A percentile compares a stretch with the other conserved stretches of the same genome.
These are phyloP conservation scores for Sclerotinia nivalis DNA, from an alignment of 2,329 filamentous ascomycete species.

Conservation along the genomic window DNA sequence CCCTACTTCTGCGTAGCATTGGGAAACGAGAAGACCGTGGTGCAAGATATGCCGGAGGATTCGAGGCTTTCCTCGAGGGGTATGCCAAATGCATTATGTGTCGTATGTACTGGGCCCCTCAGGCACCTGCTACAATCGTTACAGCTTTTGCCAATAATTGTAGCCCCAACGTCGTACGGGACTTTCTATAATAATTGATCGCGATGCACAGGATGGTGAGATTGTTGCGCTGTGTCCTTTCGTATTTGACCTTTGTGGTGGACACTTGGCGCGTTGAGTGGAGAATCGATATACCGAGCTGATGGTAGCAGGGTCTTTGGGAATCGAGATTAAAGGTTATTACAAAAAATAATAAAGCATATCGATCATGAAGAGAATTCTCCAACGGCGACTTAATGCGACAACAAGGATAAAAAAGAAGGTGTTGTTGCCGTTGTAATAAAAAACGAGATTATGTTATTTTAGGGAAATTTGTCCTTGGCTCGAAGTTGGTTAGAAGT, in stretches of 20 bases:
- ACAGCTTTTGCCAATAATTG: constrained; percentile 21
- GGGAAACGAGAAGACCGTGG: constrained; percentile 58
- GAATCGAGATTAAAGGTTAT: constrained; percentile 13
- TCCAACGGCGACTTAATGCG: constrained; percentile 4
- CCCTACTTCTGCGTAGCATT: constrained; percentile 60
- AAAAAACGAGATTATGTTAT: constrained; percentile 1
- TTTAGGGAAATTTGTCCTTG: constrained; percentile 21
- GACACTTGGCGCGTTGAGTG: constrained; percentile 25
- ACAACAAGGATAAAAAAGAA: background rate
- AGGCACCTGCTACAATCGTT: constrained; percentile 22
- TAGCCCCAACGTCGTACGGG: constrained; percentile 23
- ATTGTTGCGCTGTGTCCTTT: constrained; percentile 24
- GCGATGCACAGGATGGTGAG: constrained; percentile 19
- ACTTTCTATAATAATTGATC: background rate
- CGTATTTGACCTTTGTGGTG: constrained; percentile 20
- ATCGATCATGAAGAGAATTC: constrained; percentile 11
- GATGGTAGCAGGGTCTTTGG: constrained; percentile 9
- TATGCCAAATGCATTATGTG: constrained; percentile 83
- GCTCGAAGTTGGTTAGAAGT: constrained; percentile 4
- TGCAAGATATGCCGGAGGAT: constrained; percentile 66
- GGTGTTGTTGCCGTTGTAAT: background rate
- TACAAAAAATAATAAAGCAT: constrained; percentile 8
- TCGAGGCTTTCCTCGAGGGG: constrained; percentile 80
- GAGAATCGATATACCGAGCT: constrained; percentile 18
- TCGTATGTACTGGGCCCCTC: constrained; percentile 26